Base-by-base conservation (phyloP, 495 filamentous ascomycete species). In the Staphylotrichum longicolle region DNA sequence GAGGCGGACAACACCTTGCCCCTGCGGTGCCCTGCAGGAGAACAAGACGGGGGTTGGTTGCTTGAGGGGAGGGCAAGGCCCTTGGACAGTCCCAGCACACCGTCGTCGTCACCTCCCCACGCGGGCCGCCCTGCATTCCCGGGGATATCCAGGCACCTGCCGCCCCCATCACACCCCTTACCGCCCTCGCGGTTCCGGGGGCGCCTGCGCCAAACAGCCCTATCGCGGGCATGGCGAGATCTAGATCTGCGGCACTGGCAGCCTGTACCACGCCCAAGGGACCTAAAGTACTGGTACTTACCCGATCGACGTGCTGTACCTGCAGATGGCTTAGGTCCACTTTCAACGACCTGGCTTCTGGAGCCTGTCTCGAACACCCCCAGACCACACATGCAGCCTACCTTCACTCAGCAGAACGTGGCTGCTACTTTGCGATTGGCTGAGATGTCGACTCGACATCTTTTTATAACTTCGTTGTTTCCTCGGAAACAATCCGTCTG, bases 291-390 rank as follows among this genome's bases (percentile, higher is more conserved):
- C 68, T 34, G 61, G 59, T 70, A 70, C 68, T 37, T 10, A 15
- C 46, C 50, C 8, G 54, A 60, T 63, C 52, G 33, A 35, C 42
- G 52, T 56, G 60, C 51, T 44, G 66, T 68, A 68, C 63, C 68
- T 68, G 65, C 68, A 68, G 65, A 45, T 41, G 48, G 34, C 35
- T 41, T 39, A 57, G 68, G 40, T 54, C 68, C 66, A 70, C 67
- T 63, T 62, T 67, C 49, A 59, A 70, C 68, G 63, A 64, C 65
- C 47, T 55, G 52, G 58, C 62, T 54, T 67, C 46, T 53, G 20
- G 27, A 9, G 20, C 34, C 11, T 3, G 41, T n/a, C 33, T n/a
- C 41, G 37, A 55, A 54, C 44, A 34, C 52, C 41, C 34, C 51
- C 54, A 41, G 35, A 57, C 54, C 34, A 35, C 48, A 48, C 47